Base-by-base conservation (phyloP, 1,139 yeast genomes). In the Candida sojae region DNA sequence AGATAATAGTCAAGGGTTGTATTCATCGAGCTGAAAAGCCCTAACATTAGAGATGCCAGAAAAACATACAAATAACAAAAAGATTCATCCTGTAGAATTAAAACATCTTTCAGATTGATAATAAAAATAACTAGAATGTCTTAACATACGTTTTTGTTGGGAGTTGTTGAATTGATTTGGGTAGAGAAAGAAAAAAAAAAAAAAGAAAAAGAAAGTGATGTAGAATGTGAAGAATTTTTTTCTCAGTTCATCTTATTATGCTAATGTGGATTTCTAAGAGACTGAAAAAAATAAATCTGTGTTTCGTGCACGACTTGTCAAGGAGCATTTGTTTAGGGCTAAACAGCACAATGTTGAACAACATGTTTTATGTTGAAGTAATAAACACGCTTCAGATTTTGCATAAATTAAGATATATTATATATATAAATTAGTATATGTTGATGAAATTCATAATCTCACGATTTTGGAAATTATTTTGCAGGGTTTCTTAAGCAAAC, bases 11-110 rank as follows among this genome's bases (percentile, higher is more conserved):
- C 80, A 72, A 75, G 58, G 67, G 79, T 78, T 80, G 79, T 73
- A 80, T 70, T 80, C 85, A 80, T 77, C 71, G 84, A 78, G 75
- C 80, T 67, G 67, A 62, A 61, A 62, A 70, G 81, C 79, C 44
- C 84, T 81, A 80, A 80, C 82, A 81, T 80, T 81, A 80, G 85
- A 81, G 85, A 80, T 81, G 86, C 85, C 86, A 81, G 86, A 81
- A 80, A 80, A 80, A 80, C 79, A 73, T 71, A 69, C 59, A 49
- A 46, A 41, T 54, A 56, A 54, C 53, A 59, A 60, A 60, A 61
- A 50, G 67, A 66, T 67, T 73, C 79, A 72, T 75, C 79, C 70
- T 68, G 56, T 51, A 46, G 53, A 45, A 28, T 36, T 29, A 32
- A 39, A 12, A 17, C 29, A 23, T 35, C 39, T 10, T 35, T 25